Conservation (phyloP, 805 yeast species). For the Starmerella geochares region DNA sequence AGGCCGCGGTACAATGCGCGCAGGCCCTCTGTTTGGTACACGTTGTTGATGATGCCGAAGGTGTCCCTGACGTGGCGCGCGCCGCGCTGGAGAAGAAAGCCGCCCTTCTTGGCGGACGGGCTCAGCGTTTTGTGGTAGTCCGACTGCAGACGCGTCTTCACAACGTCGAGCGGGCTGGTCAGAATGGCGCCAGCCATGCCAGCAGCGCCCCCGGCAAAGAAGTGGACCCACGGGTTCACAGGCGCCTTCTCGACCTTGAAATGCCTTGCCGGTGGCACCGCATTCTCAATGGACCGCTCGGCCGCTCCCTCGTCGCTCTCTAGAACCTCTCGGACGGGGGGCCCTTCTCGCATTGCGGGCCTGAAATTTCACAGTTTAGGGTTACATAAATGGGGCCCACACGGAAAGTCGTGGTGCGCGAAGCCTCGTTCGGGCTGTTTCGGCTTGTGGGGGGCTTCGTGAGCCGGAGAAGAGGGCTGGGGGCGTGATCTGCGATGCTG, state of each 20-base stretch:
- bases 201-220: conserved; percentile 51
- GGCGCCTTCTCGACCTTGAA: conserved; percentile 3
- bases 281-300: conserved; percentile 17
- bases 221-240: conserved; percentile 42
- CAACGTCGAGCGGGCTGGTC: conserved; percentile 93
- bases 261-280: conserved; percentile 6
- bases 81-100: conserved; percentile 37
- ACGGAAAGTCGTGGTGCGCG: too few species aligned
- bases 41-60: conserved; percentile 53
- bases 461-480: too few species aligned
- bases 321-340: conserved; percentile 12
- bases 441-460: too few species aligned
- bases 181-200: conserved; percentile 96
- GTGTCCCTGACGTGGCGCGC: conserved; percentile 76
- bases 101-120: conserved; percentile 3
- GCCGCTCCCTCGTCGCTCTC: conserved; percentile 20
- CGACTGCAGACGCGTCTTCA: conserved; percentile 87
- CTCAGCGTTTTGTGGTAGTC: conserved; percentile 46
- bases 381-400: not conserved
- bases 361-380: conserved; percentile 3
- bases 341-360: not conserved
- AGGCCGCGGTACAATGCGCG: conserved; percentile 84
- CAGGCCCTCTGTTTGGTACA: conserved; percentile 69
- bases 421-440: too few species aligned
- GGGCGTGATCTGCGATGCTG: too few species aligned